Evolutionary conservation across 345 rosid species (phyloP), one percentile per base, ranked within the genome.

Genomic region (Rhodamnia rubescens): DNA sequence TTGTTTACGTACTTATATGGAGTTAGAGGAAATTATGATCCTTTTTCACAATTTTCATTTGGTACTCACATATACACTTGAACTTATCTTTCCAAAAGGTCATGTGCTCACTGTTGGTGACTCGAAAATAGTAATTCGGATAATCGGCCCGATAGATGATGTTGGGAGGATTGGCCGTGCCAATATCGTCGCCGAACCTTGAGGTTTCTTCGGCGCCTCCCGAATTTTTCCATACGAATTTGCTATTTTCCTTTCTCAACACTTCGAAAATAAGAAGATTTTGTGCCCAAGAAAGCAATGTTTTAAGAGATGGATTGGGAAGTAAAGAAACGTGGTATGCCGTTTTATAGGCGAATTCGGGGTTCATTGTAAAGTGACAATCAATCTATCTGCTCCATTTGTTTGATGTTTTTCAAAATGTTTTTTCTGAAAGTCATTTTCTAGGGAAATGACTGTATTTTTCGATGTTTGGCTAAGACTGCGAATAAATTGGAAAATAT

Each of bases 61-160:
- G 59, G 22, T 27, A 64, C 90, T 82, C 58, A 86, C 88, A 75
- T 36, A 86, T 88, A 44, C 78, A 85, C 55, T 75, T 86, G 88
- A 88, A 86, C 51, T 82, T 88, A 18, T 86, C 84, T 55, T 88
- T 88, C 56, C 83, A 36, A 9, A 29, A 16, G 27, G 75, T 42
- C 85, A 83, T 83, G 50, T 85, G 87, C 74, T 83, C 86, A 26
- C 56, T 85, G 15, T 83, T 88, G 56, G 82, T 64, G 57, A 84
- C 18, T 2, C 56, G 44, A 21, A 64, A 84, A 78, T 84, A 84
- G 55, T 15, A 78, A 44, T 88, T 81, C 1, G 85, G 80, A 12
- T 50, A 87, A 11, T 69, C 85, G 4, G 18, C 74, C 56, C 83
- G 89, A 18, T 27, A 50, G 75, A 82, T 36, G 78, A 10, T 27